These are phyloP conservation scores for Choiromyces venosus DNA, from an alignment of 495 filamentous ascomycete species.

Conservation along the genomic window DNA sequence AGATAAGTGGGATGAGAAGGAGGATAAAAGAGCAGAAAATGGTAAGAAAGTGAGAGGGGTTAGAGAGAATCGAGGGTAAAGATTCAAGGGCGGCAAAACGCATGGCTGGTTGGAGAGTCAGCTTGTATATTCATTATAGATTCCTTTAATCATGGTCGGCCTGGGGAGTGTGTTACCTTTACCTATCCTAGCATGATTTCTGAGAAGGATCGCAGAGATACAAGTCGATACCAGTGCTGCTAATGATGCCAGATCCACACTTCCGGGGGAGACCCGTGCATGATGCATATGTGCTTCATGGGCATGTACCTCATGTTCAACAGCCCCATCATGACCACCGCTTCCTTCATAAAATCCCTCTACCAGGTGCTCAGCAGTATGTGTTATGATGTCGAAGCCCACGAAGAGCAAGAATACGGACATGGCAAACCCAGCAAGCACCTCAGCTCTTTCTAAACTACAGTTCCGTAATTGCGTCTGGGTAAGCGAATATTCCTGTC, in stretches of 20 bases:
- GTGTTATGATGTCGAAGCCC: slow-evolving; percentile 88
- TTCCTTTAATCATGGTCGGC: background rate
- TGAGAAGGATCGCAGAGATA: slow-evolving; percentile 76
- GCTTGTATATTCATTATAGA: background rate
- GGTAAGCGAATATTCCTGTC: background rate
- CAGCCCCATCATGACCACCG: slow-evolving; percentile 50
- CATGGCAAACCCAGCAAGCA: slow-evolving; percentile 95
- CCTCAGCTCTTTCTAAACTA: slow-evolving; percentile 77
- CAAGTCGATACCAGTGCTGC: slow-evolving; percentile 84
- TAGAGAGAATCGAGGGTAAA: slow-evolving; percentile 73
- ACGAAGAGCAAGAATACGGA: slow-evolving; percentile 91
- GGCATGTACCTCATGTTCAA: slow-evolving; percentile 10
- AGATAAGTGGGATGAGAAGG: slow-evolving; percentile 75
- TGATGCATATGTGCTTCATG: slow-evolving; percentile 65
- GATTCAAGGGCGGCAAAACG: slow-evolving; percentile 76
- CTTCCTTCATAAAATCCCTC: slow-evolving; percentile 46
- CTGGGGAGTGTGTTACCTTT: slow-evolving; percentile 50
- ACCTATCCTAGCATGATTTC: slow-evolving; percentile 91
- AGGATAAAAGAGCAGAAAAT: slow-evolving; percentile 75
- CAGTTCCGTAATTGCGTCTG: slow-evolving; percentile 1
- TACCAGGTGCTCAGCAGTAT: slow-evolving; percentile 83
- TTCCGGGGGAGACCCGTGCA: slow-evolving; percentile 62
- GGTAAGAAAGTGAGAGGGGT: slow-evolving; percentile 90
- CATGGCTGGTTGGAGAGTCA: slow-evolving; percentile 46
- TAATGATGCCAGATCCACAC: slow-evolving; percentile 73